phyloP scores from a whole-genome alignment of 2,329 filamentous ascomycete genomes.

The Epichloe festucae region DNA sequence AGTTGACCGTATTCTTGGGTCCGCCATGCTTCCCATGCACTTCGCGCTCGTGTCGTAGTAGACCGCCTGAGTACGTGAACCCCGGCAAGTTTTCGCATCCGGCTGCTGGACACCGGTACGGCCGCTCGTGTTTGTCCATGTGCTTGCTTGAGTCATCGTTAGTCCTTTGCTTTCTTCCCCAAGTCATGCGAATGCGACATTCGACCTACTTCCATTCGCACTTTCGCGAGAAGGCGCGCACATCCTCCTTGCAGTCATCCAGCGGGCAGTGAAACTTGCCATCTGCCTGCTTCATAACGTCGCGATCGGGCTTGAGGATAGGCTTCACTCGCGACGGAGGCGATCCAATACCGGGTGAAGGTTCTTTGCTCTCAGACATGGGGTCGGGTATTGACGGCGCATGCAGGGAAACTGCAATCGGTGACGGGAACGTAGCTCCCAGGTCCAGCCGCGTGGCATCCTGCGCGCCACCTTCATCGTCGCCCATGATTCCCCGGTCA shows the following conservation, averaged over 20 bases:
- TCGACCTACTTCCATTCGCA: slow-evolving; percentile 84
- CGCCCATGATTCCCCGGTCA: slow-evolving; percentile 20
- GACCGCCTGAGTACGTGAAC: slow-evolving; percentile 88
- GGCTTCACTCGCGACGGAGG: slow-evolving; percentile 33
- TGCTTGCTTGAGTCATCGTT: slow-evolving; percentile 54
- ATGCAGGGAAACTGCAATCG: slow-evolving; percentile 19
- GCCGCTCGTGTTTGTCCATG: slow-evolving; percentile 95
- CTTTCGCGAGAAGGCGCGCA: slow-evolving; percentile 60
- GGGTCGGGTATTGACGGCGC: slow-evolving; percentile 19
- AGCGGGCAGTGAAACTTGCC: slow-evolving; percentile 69
- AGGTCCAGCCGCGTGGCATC: slow-evolving; percentile 28
- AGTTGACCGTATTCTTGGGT: slow-evolving; percentile 76
- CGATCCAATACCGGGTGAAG: slow-evolving; percentile 19
- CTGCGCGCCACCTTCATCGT: slow-evolving; percentile 25
- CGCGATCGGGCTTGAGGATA: slow-evolving; percentile 46
- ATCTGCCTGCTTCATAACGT: slow-evolving; percentile 47
- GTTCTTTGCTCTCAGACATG: slow-evolving; percentile 22
- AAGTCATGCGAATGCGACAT: neutral
- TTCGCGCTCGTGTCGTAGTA: slow-evolving; percentile 82
- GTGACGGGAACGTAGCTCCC: slow-evolving; percentile 20
- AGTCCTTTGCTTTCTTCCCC: slow-evolving; percentile 10
- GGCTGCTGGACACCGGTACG: slow-evolving; percentile 72
- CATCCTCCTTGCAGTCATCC: slow-evolving; percentile 52
- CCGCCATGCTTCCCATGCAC: slow-evolving; percentile 86
- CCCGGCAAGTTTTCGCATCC: slow-evolving; percentile 85